Evolutionary conservation across 139 green algal species (phyloP).

Genomic region (Chlorella sp.): DNA sequence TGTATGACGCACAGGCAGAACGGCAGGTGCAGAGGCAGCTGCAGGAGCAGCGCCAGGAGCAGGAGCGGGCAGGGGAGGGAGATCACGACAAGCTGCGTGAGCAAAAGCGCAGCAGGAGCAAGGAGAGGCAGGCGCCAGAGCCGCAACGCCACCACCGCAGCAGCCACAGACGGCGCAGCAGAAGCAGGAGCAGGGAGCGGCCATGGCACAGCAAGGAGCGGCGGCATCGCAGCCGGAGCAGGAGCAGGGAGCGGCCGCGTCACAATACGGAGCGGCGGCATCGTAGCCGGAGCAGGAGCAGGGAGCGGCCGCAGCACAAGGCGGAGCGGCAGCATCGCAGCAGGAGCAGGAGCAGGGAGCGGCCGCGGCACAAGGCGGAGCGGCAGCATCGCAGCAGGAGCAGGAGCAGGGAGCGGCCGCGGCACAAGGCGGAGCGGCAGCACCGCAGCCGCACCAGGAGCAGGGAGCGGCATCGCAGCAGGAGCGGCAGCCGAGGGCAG

Average conservation of each 20-base stretch:
- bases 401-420: neutral
- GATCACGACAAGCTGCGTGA: neutral
- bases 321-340: neutral
- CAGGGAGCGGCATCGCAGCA: neutral
- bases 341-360: neutral
- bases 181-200: neutral
- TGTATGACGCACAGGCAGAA: neutral
- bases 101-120: neutral
- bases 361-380: neutral
- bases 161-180: neutral
- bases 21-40: neutral
- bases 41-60: neutral
- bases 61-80: neutral
- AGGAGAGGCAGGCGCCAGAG: neutral
- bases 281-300: neutral
- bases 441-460: neutral
- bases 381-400: conserved; percentile 1
- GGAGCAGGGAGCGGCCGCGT: neutral
- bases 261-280: too few relatives aligned
- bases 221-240: neutral
- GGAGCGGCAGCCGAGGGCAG: neutral
- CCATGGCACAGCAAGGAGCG: too few relatives aligned
- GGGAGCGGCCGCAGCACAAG: neutral
- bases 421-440: neutral
- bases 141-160: neutral